These are phyloP conservation scores for Isabelozyma pseudorhagii DNA, from an alignment of 805 yeast genomes.

Conservation along the genomic window DNA sequence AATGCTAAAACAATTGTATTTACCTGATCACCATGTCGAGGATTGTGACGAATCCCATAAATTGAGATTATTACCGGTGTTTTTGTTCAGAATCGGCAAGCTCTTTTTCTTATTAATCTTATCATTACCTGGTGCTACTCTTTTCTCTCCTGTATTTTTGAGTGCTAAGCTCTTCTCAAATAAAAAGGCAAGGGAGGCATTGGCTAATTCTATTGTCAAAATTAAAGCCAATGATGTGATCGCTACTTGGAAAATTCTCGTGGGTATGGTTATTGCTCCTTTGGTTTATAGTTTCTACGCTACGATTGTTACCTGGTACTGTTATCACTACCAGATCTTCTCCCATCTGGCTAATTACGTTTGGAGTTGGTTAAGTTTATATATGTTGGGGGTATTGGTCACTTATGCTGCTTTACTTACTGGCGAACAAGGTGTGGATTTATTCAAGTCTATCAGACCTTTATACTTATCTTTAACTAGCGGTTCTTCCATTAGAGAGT, in stretches of 20 bases:
- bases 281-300: slow-evolving; percentile 80
- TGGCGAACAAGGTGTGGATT: slow-evolving; percentile 93
- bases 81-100: slow-evolving; percentile 56
- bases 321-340: slow-evolving; percentile 17
- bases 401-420: slow-evolving; percentile 88
- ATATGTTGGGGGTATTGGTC: slow-evolving; percentile 64
- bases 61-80: slow-evolving; percentile 46
- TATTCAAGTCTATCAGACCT: slow-evolving; percentile 79
- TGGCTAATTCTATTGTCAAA: slow-evolving; percentile 85
- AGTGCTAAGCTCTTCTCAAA: slow-evolving; percentile 72
- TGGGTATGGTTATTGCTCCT: slow-evolving; percentile 88
- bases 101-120: slow-evolving; percentile 55
- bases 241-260: slow-evolving; percentile 95
- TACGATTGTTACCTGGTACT: slow-evolving; percentile 46
- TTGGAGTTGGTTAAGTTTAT: slow-evolving; percentile 44
- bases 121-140: slow-evolving; percentile 82
- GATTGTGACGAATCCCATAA: slow-evolving; percentile 52
- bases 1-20: slow-evolving; percentile 43
- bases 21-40: slow-evolving; percentile 60
- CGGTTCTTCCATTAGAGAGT: slow-evolving; percentile 52
- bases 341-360: slow-evolving; percentile 23
- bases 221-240: slow-evolving; percentile 90
- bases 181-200: slow-evolving; percentile 71
- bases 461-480: slow-evolving; percentile 62
- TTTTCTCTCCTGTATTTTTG: slow-evolving; percentile 86